Base-by-base conservation (phyloP, 768 basidiomycete species). In the Phlegmacium glaucopus region DNA sequence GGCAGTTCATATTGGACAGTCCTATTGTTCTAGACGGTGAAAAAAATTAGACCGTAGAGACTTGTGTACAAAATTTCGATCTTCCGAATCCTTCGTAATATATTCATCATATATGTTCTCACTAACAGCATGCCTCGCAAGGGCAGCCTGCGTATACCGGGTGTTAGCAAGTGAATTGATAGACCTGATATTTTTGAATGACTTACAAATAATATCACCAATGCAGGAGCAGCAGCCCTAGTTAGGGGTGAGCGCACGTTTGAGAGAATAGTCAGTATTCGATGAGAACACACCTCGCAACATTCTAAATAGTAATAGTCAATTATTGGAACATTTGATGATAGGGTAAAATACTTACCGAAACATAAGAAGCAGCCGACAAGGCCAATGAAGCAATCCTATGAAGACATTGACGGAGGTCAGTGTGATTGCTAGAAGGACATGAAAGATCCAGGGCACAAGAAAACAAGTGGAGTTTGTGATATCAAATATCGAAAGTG, bases 281-380 rank as follows among this genome's bases (percentile, higher is more conserved):
- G 1, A 35, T 6, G 26, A 22, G 42, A n/a, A 59, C 70, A 39
- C 54, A 85, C 84, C 76, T 85, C 83, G 75, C 83, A 87, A 51
- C 83, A 83, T 59, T 87, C 84, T 85, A 44, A 29, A 11, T n/a
- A 15, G n/a, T 10, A 43, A 13, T 39, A 32, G 30, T 29, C 39
- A 36, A 38, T 38, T 25, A 25, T 5, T 36, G 9, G 29, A n/a
- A 25, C 16, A 9, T 26, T 4, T 5, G 26, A 27, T 45, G 27
- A 47, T 43, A 4, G n/a, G 8, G 32, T 16, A 42, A 18, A 39
- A 8, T 35, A 64, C 83, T 56, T 52, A 84, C 83, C 85, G 61
- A 79, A 88, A 68, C 86, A 88, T 17, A 89, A 55, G 76, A 87
- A 88, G 60, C 83, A 86, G 25, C 72, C 80, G 29, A 85, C 6